Evolutionary conservation across 345 rosid genomes (phyloP).

Genomic region (Citrus inodora): DNA sequence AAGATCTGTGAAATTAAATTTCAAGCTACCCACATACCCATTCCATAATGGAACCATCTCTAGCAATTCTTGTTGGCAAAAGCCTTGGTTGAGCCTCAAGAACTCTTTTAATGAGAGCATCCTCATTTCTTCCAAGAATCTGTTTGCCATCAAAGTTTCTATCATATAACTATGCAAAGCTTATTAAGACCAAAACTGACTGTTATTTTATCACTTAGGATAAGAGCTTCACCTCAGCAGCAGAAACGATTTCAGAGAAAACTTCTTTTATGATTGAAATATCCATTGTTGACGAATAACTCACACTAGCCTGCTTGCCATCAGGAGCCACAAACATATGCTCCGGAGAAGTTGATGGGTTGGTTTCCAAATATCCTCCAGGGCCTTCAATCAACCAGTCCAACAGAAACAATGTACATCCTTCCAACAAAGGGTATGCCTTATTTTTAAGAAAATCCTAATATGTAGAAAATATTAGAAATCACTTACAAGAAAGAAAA

Average conservation of each 20-base stretch:
- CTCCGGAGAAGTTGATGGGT: constrained; percentile 98
- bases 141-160: constrained; percentile 23
- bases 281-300: constrained; percentile 97
- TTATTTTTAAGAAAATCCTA: constrained; percentile 78
- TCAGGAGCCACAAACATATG: constrained; percentile 77
- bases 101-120: constrained; percentile 56
- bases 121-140: constrained; percentile 59
- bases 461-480: constrained; percentile 12
- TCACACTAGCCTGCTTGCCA: constrained; percentile 83
- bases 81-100: constrained; percentile 62
- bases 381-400: constrained; percentile 88
- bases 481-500: background rate
- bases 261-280: constrained; percentile 77
- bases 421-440: constrained; percentile 89
- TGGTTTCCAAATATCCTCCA: constrained; percentile 75
- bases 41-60: constrained; percentile 93
- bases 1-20: background rate
- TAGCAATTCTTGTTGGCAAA: constrained; percentile 60
- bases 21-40: constrained; percentile 49
- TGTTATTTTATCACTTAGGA: background rate
- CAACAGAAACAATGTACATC: constrained; percentile 71
- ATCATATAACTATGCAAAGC: constrained; percentile 1
- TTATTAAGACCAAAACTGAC: constrained; percentile 10
- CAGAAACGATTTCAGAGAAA: constrained; percentile 62
- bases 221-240: constrained; percentile 67